Base-by-base conservation (phyloP, 148 eudicot genomes). In the Nepenthes gracilis region DNA sequence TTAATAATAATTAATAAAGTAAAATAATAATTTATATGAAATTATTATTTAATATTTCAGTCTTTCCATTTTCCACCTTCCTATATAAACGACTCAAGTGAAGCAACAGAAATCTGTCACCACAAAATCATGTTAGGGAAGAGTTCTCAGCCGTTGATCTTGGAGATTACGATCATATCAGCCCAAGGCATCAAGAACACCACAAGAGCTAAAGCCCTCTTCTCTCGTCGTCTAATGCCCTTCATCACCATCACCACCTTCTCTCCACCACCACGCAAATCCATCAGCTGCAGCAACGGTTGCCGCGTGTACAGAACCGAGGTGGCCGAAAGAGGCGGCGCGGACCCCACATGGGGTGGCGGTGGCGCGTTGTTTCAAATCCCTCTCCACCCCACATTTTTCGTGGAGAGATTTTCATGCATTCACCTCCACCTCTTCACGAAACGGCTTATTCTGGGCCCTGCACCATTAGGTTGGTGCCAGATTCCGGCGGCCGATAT, bases 311-410 rank as follows among this genome's bases (percentile, higher is more conserved):
- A 83, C 79, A 50, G 57, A 7, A 80, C 92, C 6, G 58, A 63
- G 63, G 85, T 80, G 48, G 81, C 76, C 23, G 70, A 75, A 5
- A 43, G 59, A 10, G 85, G 87, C n/a, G 81, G 85, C 23, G 23
- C 12, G 5, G 73, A 85, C 58, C 84, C 83, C 4, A 80, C 64
- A 4, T 85, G 88, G 92, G 81, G 83, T 37, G 87, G 80, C 59
- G 23, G 23, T 23, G 23, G 23, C 23, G 23, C 23, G 23, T 78
- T 69, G 66, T 80, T 85, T 58, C 65, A 53, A 4, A 53, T 85
- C 58, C 73, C 78, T 6, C 54, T 85, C 35, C 74, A 76, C 69
- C 62, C 70, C 13, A 56, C 73, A 45, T 76, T 77, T 15, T 67
- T 82, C 55, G 58, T 68, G 5, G 47, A 7, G 0, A 23, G 35